These are phyloP conservation scores for Lenwebbia sp. DNA, from an alignment of 345 rosid species.

Conservation along the genomic window DNA sequence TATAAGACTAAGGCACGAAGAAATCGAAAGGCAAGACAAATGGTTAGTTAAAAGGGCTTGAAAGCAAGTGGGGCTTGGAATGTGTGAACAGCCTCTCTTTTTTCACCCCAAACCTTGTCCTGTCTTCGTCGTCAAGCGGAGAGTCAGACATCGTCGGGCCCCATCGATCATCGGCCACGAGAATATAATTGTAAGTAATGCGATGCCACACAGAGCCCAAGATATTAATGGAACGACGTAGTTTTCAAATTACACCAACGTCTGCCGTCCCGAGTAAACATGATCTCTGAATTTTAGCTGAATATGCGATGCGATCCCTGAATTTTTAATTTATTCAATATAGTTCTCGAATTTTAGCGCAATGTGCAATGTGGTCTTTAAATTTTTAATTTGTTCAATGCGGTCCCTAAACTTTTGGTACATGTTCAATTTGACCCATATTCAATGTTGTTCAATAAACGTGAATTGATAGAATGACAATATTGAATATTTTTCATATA, in stretches of 20 bases:
- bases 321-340: too few relatives aligned
- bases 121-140: background rate
- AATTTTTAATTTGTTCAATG: too few relatives aligned
- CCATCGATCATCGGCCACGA: background rate
- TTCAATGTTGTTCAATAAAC: too few relatives aligned
- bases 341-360: too few relatives aligned
- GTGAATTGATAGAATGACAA: too few relatives aligned
- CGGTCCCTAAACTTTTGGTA: too few relatives aligned
- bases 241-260: fast-evolving
- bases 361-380: too few relatives aligned
- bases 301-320: too few relatives aligned
- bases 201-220: background rate
- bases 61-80: background rate
- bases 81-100: background rate
- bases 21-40: background rate
- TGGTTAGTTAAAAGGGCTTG: background rate
- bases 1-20: background rate
- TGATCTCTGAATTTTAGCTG: too few relatives aligned
- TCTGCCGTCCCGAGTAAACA: too few relatives aligned
- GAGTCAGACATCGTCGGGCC: background rate
- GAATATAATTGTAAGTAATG: background rate
- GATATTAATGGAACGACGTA: background rate
- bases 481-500: too few relatives aligned
- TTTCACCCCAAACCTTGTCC: background rate
- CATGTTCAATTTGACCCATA: too few relatives aligned